Base-by-base conservation (phyloP, 2,329 filamentous ascomycete genomes). In the Colletotrichum sp. region DNA sequence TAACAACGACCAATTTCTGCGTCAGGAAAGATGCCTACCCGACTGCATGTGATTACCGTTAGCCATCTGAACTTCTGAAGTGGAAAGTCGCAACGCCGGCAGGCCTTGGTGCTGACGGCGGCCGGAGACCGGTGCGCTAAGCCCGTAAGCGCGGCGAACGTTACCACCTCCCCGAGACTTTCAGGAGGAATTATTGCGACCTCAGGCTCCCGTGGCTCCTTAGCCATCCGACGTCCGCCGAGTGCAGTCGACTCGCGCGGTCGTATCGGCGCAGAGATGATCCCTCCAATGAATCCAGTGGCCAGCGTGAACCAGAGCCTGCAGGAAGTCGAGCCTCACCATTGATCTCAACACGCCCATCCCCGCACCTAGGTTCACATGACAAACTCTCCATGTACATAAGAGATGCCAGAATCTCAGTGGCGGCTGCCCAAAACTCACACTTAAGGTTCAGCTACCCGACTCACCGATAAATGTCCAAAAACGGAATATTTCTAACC, bases 311-410 rank as follows among this genome's bases (percentile, higher is more conserved):
- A 26, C 32, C 34, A 64, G n/a, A 36, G 12, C 8, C 32, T 64
- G 61, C n/a, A 21, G 36, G 21, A 18, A 34, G 30, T 13, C 28
- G 18, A 61, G 58, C 28, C 30, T 64, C n/a, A 34, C 13, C 28
- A 38, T 38, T 43, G 61, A 38, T 30, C n/a, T 52, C 66, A 60
- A 28, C 24, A 60, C 12, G 26, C 12, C 43, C n/a, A 26, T 24
- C 34, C 26, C 34, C 24, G 18, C 21, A 34, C 48, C 24, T 8
- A 70, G 7, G 56, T 75, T 75, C 73, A 72, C 73, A 75, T 72
- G 73, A 72, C 62, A 75, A 67, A 72, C 55, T 72, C 32, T 56
- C 43, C 52, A 66, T 72, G 73, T 43, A 34, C 38, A 21, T n/a
- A 18, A 32, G 8, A 32, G 16, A 32, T 21, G 58, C 52, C 34